Evolutionary conservation across 1,284 basidiomycete species (phyloP).

Genomic region (Leccinum proximum): DNA sequence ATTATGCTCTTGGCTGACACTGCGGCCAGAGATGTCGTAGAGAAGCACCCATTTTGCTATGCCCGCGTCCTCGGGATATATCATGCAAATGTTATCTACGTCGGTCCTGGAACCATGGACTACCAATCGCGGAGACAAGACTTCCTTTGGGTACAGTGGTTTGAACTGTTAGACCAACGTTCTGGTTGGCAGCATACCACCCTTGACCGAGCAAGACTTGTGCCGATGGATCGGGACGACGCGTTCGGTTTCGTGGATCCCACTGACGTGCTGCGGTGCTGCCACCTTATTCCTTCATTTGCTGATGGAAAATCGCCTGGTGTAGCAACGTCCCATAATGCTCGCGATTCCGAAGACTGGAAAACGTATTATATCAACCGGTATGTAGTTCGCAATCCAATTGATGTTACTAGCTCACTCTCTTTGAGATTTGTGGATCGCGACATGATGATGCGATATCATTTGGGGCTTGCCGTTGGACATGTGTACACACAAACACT

Average conservation of each 20-base stretch:
- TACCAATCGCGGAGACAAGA: not conserved
- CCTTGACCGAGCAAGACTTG: not conserved
- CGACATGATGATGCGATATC: not conserved
- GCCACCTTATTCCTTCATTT: not conserved
- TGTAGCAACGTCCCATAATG: not conserved
- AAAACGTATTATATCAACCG: not conserved
- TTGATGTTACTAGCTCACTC: not conserved
- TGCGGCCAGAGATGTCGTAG: not conserved
- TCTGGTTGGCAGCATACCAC: not conserved
- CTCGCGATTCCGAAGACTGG: not conserved
- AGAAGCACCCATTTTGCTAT: not conserved
- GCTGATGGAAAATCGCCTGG: not conserved
- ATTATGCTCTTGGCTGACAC: not conserved
- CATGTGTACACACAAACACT: not conserved
- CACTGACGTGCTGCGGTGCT: not conserved
- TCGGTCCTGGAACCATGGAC: not conserved
- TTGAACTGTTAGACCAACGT: not conserved
- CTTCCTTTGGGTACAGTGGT: not conserved
- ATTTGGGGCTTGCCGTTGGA: not conserved
- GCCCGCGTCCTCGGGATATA: not conserved
- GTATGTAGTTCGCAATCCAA: not conserved
- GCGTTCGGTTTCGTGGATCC: not conserved
- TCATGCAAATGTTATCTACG: not conserved
- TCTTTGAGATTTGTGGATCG: not conserved
- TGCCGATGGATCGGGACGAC: not conserved